A percentile compares a stretch with the other conserved stretches of the same genome.
Evolutionary conservation across 257 asterid genomes (phyloP).

Genomic region (Solanum gandarillasii): DNA sequence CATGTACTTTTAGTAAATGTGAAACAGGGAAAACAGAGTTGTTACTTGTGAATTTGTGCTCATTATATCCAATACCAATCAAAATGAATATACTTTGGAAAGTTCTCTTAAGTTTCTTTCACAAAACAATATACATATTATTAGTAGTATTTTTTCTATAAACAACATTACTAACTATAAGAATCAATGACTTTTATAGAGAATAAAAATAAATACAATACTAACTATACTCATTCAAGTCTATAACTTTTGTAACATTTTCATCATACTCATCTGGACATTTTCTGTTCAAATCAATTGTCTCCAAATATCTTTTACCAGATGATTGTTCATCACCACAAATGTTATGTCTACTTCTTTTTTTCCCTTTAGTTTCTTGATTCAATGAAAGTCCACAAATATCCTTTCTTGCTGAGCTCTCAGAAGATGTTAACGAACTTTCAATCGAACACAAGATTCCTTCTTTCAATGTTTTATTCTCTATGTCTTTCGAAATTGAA

Average conservation of each 20-base stretch:
- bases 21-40: background rate
- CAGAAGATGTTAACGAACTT: slow-evolving; percentile 72
- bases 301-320: slow-evolving; percentile 14
- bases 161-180: slow-evolving; percentile 5
- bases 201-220: background rate
- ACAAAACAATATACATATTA: slow-evolving; percentile 5
- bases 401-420: slow-evolving; percentile 41
- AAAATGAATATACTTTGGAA: slow-evolving; percentile 1
- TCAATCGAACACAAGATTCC: slow-evolving; percentile 43
- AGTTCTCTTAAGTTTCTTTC: background rate
- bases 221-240: slow-evolving; percentile 31
- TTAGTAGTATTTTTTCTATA: background rate
- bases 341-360: slow-evolving; percentile 17
- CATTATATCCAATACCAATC: background rate
- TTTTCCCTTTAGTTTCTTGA: slow-evolving; percentile 13
- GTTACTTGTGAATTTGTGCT: background rate
- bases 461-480: slow-evolving; percentile 9
- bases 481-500: slow-evolving; percentile 19
- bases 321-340: slow-evolving; percentile 8
- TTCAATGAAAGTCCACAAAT: slow-evolving; percentile 20
- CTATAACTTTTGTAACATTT: slow-evolving; percentile 22
- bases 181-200: background rate
- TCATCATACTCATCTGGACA: slow-evolving; percentile 27
- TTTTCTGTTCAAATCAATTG: slow-evolving; percentile 48
- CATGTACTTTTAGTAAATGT: background rate